Evolutionary conservation across 2,329 filamentous ascomycete genomes (phyloP), one percentile per base, ranked within the genome.

Genomic region (Colletotrichum sp.): DNA sequence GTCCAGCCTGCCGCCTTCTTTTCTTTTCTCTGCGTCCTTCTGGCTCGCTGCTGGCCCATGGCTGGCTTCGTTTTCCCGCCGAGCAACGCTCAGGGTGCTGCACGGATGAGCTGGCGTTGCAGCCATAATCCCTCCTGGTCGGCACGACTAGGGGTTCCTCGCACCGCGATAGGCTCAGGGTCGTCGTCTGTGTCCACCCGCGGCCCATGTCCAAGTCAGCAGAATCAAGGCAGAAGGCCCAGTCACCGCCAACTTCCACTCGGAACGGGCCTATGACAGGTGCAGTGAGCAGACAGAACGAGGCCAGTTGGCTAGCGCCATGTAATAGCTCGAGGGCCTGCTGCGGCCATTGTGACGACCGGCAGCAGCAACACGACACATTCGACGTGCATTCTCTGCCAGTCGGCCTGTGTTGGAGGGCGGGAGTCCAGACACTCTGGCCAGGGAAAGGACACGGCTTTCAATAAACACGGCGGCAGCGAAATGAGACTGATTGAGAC

Each of bases 41-140:
- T 44, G 39, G 70, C 68, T 52, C 44, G 61, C 72, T 61, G 57
- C 68, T 44, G 32, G 70, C 68, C 36, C 44, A 63, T 64, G 52
- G 30, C 52, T 65, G 70, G 64, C 48, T 60, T 44, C 44, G 64
- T 55, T 34, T 22, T 12, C 69, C 48, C 44, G 44, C 68, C 59
- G 34, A 34, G 59, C 28, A 60, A 60, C 69, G 27, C 57, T 71
- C 44, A 55, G n/a, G 32, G 32, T 52, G 59, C 78, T 86, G 86
- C 85, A 86, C 76, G 82, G 85, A 82, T 87, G 85, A 80, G 86
- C 83, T 87, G 86, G 85, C 81, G 82, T 80, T 86, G 85, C 87
- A 88, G 83, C 83, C 83, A 83, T 84, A 75, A 84, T 84, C 83
- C 83, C 82, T 86, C 82, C 80, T 83, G 80, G 48, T 57, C 64